Conservation (phyloP, 1,284 basidiomycete species). For the Pseudozyma sp. region DNA sequence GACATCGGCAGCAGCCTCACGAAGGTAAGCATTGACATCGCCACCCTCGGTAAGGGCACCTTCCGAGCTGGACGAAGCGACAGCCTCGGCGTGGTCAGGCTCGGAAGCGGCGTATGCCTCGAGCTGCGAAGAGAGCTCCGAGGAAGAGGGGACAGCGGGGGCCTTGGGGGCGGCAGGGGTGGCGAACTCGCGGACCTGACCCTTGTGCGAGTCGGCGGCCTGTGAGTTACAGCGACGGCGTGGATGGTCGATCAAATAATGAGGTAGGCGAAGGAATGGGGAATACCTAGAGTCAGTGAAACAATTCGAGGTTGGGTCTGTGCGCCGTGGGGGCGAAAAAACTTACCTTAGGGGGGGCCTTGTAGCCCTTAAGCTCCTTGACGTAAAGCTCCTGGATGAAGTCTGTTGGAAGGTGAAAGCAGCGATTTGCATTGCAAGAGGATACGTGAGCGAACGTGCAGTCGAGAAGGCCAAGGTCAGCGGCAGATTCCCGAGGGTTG, state of each 20-base stretch:
- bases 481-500: neutral
- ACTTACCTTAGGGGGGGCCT: constrained; percentile 72
- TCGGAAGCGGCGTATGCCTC: constrained; percentile 69
- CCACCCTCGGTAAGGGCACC: constrained; percentile 55
- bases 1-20: constrained; percentile 62
- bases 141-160: constrained; percentile 69
- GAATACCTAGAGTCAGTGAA: neutral
- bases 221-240: constrained; percentile 5
- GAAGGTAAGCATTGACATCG: constrained; percentile 69
- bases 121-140: constrained; percentile 70
- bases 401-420: constrained; percentile 73
- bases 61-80: constrained; percentile 43
- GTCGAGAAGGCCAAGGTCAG: constrained; percentile 7
- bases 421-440: neutral
- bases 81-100: constrained; percentile 60
- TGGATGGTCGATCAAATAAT: neutral
- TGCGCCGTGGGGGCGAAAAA: constrained; percentile 4
- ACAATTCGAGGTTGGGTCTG: constrained; percentile 3
- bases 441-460: neutral
- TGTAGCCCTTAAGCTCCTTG: constrained; percentile 89
- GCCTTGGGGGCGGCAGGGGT: constrained; percentile 69
- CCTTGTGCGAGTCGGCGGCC: constrained; percentile 67
- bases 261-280: neutral
- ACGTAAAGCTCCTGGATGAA: constrained; percentile 92
- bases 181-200: constrained; percentile 70